Percentiles rank a stretch among this genome's conserved stretches.
phyloP scores from a whole-genome alignment of 306 rosid genomes.

The Crataegus laevigata region DNA sequence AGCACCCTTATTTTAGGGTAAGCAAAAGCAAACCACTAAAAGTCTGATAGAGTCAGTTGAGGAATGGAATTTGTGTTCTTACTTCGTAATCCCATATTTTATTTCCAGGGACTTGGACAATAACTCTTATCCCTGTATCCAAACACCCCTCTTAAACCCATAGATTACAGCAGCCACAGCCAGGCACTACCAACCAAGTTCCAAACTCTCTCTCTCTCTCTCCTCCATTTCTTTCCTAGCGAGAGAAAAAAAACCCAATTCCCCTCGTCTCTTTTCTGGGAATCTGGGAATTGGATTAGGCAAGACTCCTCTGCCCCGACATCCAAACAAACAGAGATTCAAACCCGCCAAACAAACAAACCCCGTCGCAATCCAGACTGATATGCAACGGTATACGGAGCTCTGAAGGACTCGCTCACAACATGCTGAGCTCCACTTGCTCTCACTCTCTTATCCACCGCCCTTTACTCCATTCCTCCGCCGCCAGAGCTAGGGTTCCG shows the following conservation, averaged over 20 bases:
- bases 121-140: not conserved
- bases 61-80: not conserved
- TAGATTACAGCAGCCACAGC: not conserved
- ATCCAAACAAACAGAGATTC: not conserved
- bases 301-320: not conserved
- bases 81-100: not conserved
- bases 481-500: constrained; percentile 33
- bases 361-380: not conserved
- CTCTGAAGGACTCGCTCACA: constrained; percentile 18
- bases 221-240: not conserved
- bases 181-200: not conserved
- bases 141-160: not conserved
- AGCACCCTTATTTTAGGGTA: not conserved
- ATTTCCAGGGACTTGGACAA: not conserved
- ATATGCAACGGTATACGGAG: constrained; percentile 15
- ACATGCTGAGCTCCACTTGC: constrained; percentile 59
- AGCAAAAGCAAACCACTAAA: not conserved
- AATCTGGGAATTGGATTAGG: constrained; percentile 3
- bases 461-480: constrained; percentile 33
- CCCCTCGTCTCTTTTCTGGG: not conserved
- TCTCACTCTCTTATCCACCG: constrained; percentile 44
- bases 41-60: not conserved
- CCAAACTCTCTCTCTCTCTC: not conserved
- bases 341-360: not conserved
- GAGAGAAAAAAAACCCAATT: not conserved